Evolutionary conservation across 306 rosid genomes (phyloP).

Genomic region (Herpetospermum pedunculosum): DNA sequence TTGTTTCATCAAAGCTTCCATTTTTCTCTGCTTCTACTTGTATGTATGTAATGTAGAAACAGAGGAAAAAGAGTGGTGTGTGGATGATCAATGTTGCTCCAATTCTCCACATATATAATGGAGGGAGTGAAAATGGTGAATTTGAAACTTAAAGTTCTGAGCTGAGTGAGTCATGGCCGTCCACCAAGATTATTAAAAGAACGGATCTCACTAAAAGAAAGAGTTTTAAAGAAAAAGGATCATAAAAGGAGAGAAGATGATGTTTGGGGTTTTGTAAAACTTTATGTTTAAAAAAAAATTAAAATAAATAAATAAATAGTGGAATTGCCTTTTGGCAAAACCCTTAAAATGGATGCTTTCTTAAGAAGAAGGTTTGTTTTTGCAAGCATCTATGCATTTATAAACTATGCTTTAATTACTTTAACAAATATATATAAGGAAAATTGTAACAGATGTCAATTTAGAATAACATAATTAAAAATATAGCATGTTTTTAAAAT

Average conservation of each 20-base stretch:
- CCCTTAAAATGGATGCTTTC: background rate
- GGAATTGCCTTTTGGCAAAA: background rate
- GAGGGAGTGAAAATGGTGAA: background rate
- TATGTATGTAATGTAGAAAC: background rate
- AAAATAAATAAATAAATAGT: background rate
- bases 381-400: background rate
- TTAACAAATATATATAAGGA: background rate
- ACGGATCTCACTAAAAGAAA: conserved; percentile 9
- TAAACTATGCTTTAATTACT: background rate
- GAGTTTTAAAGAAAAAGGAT: background rate
- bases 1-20: conserved; percentile 21
- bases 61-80: background rate
- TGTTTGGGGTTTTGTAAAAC: conserved; percentile 25
- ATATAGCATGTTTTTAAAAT: too few species aligned
- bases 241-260: conserved; percentile 5
- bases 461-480: too few species aligned
- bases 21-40: background rate
- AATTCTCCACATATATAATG: conserved; percentile 11
- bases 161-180: conserved; percentile 23
- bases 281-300: conserved; percentile 13
- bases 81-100: background rate
- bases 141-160: conserved; percentile 9
- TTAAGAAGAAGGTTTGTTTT: background rate
- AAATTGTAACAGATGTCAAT: too few species aligned
- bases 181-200: conserved; percentile 14